Base-by-base conservation (phyloP, 768 basidiomycete species). In the Boletus subparvulus region DNA sequence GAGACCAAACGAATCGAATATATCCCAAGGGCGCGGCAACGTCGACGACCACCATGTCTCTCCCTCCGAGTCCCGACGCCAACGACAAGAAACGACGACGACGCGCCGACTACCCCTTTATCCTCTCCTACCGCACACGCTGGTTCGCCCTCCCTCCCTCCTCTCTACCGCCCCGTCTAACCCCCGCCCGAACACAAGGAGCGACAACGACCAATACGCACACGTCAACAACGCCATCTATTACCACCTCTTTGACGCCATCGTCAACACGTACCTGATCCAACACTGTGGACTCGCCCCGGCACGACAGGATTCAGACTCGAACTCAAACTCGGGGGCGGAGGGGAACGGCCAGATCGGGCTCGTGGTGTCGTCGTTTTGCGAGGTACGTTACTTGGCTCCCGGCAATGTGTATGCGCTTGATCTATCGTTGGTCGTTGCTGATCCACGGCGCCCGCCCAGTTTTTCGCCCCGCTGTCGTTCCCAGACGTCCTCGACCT, bases 141-240 rank as follows among this genome's bases (percentile, higher is more conserved):
- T 91, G 88, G 88, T 88, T 47, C 54, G 59, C 47, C 57, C 59
- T 35, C 53, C 17, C 21, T 54, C 37, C 4, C 4, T 28, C 26
- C 26, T 28, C 26, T 56, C 36, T 39, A 4, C 8, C 40, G n/a
- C 3, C 30, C 14, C 24, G 44, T 55, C 64, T 66, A 41, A 66
- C 55, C 16, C 40, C 19, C 42, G 17, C 41, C n/a, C 13, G 32
- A 17, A 44, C 10, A n/a, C 28, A n/a, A 92, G 90, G 90, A 88
- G 81, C 62, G 90, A 92, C 77, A 92, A 92, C 64, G 90, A 92
- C 75, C 89, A 91, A 63, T 92, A 92, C 66, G 79, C 82, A 13
- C 90, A 92, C 58, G 75, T 92, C 65, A 92, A 92, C 73, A 93
- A 92, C 70, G 79, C 87, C 0, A 74, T 90, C 16, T 93, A 91